Evolutionary conservation across 2,329 filamentous ascomycete genomes (phyloP), one percentile per base, ranked within the genome.

Genomic region (Trichoderma arundinaceum): DNA sequence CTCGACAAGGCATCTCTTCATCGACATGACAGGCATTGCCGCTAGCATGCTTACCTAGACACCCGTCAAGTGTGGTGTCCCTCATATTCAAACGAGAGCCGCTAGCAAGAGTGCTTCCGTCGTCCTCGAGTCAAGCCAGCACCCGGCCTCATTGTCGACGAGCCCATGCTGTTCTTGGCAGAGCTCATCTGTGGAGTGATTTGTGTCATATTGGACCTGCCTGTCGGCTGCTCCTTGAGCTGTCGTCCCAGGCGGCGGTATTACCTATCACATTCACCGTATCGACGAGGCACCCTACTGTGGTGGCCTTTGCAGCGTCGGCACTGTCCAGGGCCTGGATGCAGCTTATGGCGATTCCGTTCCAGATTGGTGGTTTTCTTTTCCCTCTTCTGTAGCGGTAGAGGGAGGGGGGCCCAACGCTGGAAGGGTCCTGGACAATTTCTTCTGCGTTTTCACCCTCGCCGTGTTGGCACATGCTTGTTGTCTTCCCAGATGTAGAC

Each of bases 171-270:
- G 13, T 48, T 17, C 28, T 48, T 38, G 56, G 56, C 41, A 46
- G 56, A 58, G 41, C 56, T 58, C 57, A 39, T 28, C 12, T 60
- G 33, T 35, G 59, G 59, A 62, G 48, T 62, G 59, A 53, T 44
- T 53, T 53, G 48, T 43, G 59, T 52, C 59, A 43, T 52, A 62
- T 41, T 38, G 28, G 48, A 44, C 48, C 59, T 43, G 22, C 28
- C 28, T 39, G 35, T 53, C 38, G 48, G 39, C 59, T 43, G 38
- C 48, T 61, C 22, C 35, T 51, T 43, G 58, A 33, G 46, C 38
- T 62, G 48, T 8, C 28, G 7, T 53, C 32, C 28, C 8, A 9
- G 51, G 38, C 19, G 13, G 43, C 43, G 33, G 56, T 59, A 15
- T 59, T 32, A 59, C 43, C 43, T 59, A 59, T 59, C 56, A 59